Conservation (phyloP, 1,284 basidiomycete genomes). For the Puccinia brachypodii region DNA sequence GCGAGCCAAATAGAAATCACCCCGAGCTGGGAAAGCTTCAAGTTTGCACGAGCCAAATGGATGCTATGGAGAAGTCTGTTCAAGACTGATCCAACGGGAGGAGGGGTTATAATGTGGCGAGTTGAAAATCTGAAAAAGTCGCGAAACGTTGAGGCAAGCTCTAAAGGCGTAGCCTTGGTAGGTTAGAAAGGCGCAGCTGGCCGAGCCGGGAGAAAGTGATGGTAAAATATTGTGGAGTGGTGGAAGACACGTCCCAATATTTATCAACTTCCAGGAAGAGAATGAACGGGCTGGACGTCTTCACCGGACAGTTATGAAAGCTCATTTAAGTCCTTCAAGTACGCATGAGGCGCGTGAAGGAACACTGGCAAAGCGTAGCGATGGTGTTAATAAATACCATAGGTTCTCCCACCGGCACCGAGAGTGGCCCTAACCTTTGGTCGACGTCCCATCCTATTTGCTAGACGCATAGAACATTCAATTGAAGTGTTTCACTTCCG, state of each 20-base stretch:
- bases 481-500: neutral
- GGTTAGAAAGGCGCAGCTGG: neutral
- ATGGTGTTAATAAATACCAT: neutral
- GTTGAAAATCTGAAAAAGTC: neutral
- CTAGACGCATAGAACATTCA: neutral
- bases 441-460: neutral
- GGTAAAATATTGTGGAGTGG: neutral
- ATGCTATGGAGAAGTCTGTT: too few species aligned
- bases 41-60: too few species aligned
- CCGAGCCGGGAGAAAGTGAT: neutral
- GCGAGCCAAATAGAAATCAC: too few species aligned
- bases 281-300: too few species aligned
- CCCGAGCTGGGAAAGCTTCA: too few species aligned
- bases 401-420: neutral
- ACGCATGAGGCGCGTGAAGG: too few species aligned
- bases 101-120: neutral
- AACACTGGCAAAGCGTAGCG: too few species aligned
- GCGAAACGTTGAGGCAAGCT: neutral
- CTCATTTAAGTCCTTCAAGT: too few species aligned
- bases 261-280: neutral
- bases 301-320: too few species aligned
- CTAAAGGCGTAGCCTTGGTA: neutral
- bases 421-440: neutral
- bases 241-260: neutral
- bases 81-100: too few species aligned